A percentile compares a stretch with the other conserved stretches of the same genome.
Conservation (phyloP, 2,329 filamentous ascomycete genomes). For the Myrmaecium sp. region DNA sequence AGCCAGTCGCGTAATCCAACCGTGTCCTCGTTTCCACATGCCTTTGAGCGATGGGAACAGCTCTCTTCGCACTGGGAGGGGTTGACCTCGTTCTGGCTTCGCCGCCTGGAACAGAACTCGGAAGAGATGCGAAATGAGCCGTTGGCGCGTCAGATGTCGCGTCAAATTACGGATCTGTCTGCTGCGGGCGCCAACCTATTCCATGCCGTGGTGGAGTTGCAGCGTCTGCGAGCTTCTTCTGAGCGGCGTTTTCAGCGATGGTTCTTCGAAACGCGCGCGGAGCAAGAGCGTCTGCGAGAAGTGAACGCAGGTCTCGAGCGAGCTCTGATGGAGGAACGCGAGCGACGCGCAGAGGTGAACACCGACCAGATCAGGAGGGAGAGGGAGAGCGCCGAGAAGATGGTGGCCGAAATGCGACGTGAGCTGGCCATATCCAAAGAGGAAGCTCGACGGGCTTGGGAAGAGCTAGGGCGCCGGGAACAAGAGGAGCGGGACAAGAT, state of each 20-base stretch:
- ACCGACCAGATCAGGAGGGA: conserved; percentile 49
- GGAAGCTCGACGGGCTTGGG: conserved; percentile 89
- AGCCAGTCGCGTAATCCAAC: conserved; percentile 18
- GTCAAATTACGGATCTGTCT: conserved; percentile 93
- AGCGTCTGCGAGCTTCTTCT: conserved; percentile 81
- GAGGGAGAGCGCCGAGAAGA: conserved; percentile 56
- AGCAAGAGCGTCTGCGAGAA: conserved; percentile 74
- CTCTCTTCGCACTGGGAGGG: conserved; percentile 97
- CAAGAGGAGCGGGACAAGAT: conserved; percentile 84
- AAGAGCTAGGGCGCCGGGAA: conserved; percentile 83
- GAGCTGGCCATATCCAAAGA: conserved; percentile 92
- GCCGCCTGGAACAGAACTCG: conserved; percentile 76
- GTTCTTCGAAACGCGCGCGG: conserved; percentile 88
- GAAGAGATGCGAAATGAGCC: conserved; percentile 71
- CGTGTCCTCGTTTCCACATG: conserved; percentile 70
- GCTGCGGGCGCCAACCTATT: conserved; percentile 94
- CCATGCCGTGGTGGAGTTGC: conserved; percentile 90
- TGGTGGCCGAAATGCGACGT: conserved; percentile 78
- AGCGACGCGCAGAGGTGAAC: conserved; percentile 49
- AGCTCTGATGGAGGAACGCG: conserved; percentile 57
- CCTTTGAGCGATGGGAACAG: conserved; percentile 94
- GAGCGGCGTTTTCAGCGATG: conserved; percentile 96
- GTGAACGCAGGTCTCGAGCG: conserved; percentile 64
- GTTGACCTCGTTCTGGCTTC: conserved; percentile 92
- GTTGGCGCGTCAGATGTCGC: conserved; percentile 70